Evolutionary conservation across 2,329 filamentous ascomycete genomes (phyloP).

Genomic region (Teratosphaeria zuluensis): DNA sequence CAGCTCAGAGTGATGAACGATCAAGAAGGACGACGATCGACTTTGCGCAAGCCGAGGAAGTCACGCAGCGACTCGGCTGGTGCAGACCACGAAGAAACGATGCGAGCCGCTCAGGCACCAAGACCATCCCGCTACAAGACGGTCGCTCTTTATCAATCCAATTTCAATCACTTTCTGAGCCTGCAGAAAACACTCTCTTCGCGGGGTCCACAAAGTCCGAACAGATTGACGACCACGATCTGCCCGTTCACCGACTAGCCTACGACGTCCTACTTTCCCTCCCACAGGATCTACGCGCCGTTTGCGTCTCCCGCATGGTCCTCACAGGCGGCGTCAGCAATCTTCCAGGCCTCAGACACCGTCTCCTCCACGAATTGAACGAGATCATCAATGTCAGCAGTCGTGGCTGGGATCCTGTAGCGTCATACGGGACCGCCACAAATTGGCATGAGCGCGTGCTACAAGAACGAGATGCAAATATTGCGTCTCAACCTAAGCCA

Average conservation of each 20-base stretch:
- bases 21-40: slow-evolving; percentile 35
- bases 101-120: slow-evolving; percentile 16
- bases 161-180: slow-evolving; percentile 60
- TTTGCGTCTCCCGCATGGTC: slow-evolving; percentile 82
- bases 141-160: slow-evolving; percentile 37
- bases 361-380: slow-evolving; percentile 67
- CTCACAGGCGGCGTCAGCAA: slow-evolving; percentile 73
- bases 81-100: slow-evolving; percentile 36
- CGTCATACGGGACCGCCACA: slow-evolving; percentile 51
- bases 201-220: slow-evolving; percentile 40
- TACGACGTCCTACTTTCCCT: slow-evolving; percentile 67
- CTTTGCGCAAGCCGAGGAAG: slow-evolving; percentile 75
- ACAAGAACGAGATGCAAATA: slow-evolving; percentile 1
- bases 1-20: slow-evolving; percentile 20
- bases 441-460: slow-evolving; percentile 6
- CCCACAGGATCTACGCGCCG: slow-evolving; percentile 69
- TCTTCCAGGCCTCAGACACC: slow-evolving; percentile 67
- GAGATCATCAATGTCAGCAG: slow-evolving; percentile 47
- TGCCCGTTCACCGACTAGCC: slow-evolving; percentile 64
- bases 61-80: slow-evolving; percentile 68
- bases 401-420: slow-evolving; percentile 70
- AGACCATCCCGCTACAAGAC: slow-evolving; percentile 28
- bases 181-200: slow-evolving; percentile 69
- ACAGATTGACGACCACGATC: slow-evolving; percentile 78
- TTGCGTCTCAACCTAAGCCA: not conserved